Evolutionary conservation across 2,329 filamentous ascomycete genomes (phyloP), one percentile per base, ranked within the genome.

Genomic region (Helminthosporium solani): DNA sequence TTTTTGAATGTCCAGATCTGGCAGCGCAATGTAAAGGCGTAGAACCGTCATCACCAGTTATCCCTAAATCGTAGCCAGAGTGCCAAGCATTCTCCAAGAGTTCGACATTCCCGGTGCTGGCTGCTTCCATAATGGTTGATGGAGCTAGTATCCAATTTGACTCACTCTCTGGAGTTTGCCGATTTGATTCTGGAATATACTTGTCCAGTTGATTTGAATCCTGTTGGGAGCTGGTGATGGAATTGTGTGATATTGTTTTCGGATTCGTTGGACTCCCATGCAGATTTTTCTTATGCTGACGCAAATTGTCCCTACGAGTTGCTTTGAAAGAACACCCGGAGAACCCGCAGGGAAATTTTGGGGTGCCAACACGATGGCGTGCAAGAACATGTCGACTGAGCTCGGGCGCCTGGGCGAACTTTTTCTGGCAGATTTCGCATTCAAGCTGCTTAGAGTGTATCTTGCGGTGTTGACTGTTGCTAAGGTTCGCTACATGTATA

Each of bases 21-120:
- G 56, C 51, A 3, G 56, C 56, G 21, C 47, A 48, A 42, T 58
- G 56, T n/a, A 58, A 28, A 7, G 21, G 27, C 9, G 44, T 52
- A 5, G 53, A 53, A 11, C 47, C 47, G 27, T 58, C 51, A 14
- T 46, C 46, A n/a, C 33, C 44, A 6, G 20, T 30, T 3, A 25
- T 19, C 14, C 33, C 34, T 9, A 56, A 8, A 21, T 44, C 30
- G n/a, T 20, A 25, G 9, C 45, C 47, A 14, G 20, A 27, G 3
- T 33, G 11, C 5, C 33, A 28, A 14, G 47, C 15, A 7, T 21
- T 7, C 27, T 47, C 27, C 15, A 50, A 9, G 18, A 49, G 1
- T 3, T 21, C 31, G 2, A 46, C 16, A 31, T 46, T 50, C 18
- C 52, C 50, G 23, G 19, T 18, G 9, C 33, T 20, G 4, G 44